phyloP scores from a whole-genome alignment of 352 stramenopile genomes.

The Paralagenidium karlingii region DNA sequence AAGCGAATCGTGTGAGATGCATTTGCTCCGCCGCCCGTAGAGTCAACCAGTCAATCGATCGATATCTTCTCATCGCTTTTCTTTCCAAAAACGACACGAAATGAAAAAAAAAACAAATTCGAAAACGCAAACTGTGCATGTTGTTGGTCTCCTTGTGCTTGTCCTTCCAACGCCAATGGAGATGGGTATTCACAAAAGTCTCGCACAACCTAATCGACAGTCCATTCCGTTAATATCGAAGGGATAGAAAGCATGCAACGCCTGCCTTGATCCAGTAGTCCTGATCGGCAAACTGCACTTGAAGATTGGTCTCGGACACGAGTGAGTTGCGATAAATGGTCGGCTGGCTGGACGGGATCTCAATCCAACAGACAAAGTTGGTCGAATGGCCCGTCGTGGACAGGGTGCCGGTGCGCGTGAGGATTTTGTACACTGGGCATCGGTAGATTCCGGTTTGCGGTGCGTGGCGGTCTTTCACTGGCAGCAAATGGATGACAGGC shows the following conservation, averaged over 20 bases:
- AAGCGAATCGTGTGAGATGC: too few relatives aligned
- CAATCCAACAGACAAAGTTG: constrained; percentile 97
- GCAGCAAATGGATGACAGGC: constrained; percentile 71
- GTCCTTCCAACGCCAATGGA: too few relatives aligned
- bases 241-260: constrained; percentile 88
- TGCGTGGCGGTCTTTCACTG: constrained; percentile 43
- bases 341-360: constrained; percentile 76
- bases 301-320: constrained; percentile 89
- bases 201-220: too few relatives aligned
- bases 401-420: constrained; percentile 82
- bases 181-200: too few relatives aligned
- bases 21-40: too few relatives aligned
- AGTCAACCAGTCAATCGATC: too few relatives aligned
- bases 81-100: neutral
- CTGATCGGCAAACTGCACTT: constrained; percentile 85
- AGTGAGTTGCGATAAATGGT: constrained; percentile 74
- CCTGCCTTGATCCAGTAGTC: constrained; percentile 94
- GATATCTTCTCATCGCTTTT: too few relatives aligned
- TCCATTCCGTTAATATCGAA: constrained; percentile 75
- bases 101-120: neutral
- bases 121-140: neutral
- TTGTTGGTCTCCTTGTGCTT: too few relatives aligned
- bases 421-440: constrained; percentile 85
- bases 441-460: constrained; percentile 58
- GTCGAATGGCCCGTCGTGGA: constrained; percentile 94